Evolutionary conservation across 1,139 yeast genomes (phyloP), one percentile per base, ranked within the genome.

Genomic region (Kodamaea derodonti): DNA sequence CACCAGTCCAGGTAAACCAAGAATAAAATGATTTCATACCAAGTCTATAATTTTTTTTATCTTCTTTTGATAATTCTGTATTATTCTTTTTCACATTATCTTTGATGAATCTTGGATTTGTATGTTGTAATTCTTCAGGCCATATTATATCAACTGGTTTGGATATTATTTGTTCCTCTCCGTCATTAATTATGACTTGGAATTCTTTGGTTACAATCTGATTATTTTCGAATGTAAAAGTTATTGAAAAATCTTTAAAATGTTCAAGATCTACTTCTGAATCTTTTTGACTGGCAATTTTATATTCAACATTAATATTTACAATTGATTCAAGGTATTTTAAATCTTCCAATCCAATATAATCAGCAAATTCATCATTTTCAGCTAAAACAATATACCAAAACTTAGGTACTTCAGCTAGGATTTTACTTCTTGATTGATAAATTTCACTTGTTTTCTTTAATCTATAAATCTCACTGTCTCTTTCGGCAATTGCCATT

Each of bases 351-450:
- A 79, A 74, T 36, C 76, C 66, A 18, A 83, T 63, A 48, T 74
- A 82, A 42, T 84, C 90, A 17, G 84, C 80, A 53, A 84, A 82
- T 46, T 83, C 88, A 29, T 80, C 82, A 52, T 82, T 84, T 51
- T 82, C 85, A 0, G 87, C 84, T 14, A 84, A 58, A 0, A 82
- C 86, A 38, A 82, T 73, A 54, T 80, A 81, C 94, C 94, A 84
- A 52, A 84, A 82, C 43, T 75, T 76, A 1, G 85, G 84, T 30
- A 84, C 74, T 4, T 62, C 51, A 8, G 47, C 38, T 16, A 78
- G 60, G 17, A 71, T 60, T 8, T 48, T 51, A 30, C 81, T 64
- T 48, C 94, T 61, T 35, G 67, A 57, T 8, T 48, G 53, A 51
- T 73, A 82, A 12, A 80, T 64, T 16, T 69, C 63, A 40, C 70